phyloP scores from a whole-genome alignment of 2,329 filamentous ascomycete genomes.

The Myriosclerotinia duriaeana region DNA sequence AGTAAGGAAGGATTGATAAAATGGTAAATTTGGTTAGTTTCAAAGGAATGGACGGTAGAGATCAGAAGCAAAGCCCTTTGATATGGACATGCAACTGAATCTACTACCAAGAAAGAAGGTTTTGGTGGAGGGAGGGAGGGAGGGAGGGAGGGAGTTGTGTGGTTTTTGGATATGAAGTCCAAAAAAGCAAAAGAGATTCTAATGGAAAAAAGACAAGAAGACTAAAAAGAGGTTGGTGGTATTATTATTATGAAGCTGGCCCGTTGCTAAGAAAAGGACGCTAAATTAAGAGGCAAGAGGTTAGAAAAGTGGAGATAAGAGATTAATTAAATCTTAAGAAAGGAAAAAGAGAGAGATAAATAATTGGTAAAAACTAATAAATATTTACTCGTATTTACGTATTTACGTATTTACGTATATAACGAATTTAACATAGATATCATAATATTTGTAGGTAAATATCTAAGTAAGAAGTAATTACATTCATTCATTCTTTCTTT shows the following conservation, averaged over 20 bases:
- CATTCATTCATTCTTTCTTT: too few relatives aligned
- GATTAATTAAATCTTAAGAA: slow-evolving; percentile 1
- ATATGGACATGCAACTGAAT: slow-evolving; percentile 23
- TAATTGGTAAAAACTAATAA: too few relatives aligned
- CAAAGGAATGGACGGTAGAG: slow-evolving; percentile 27
- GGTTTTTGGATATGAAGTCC: not conserved
- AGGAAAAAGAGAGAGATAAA: not conserved
- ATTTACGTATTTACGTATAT: too few relatives aligned
- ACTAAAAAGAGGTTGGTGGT: not conserved
- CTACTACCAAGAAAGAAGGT: slow-evolving; percentile 22
- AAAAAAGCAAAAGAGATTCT: too few relatives aligned
- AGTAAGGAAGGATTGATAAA: slow-evolving; percentile 21
- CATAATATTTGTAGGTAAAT: too few relatives aligned
- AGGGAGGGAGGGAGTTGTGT: not conserved
- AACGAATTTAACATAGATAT: too few relatives aligned
- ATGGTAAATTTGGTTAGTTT: slow-evolving; percentile 12
- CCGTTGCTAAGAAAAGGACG: slow-evolving; percentile 10
- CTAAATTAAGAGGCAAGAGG: not conserved
- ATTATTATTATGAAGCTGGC: slow-evolving; percentile 7
- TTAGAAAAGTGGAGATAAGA: slow-evolving; percentile 9
- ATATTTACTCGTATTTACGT: too few relatives aligned
- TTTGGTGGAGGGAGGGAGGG: slow-evolving; percentile 1
- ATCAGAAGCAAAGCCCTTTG: slow-evolving; percentile 23
- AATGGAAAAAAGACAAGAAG: not conserved
- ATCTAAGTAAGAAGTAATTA: too few relatives aligned